Evolutionary conservation across 2,329 filamentous ascomycete species (phyloP).

Genomic region (Diaporthe destruens): DNA sequence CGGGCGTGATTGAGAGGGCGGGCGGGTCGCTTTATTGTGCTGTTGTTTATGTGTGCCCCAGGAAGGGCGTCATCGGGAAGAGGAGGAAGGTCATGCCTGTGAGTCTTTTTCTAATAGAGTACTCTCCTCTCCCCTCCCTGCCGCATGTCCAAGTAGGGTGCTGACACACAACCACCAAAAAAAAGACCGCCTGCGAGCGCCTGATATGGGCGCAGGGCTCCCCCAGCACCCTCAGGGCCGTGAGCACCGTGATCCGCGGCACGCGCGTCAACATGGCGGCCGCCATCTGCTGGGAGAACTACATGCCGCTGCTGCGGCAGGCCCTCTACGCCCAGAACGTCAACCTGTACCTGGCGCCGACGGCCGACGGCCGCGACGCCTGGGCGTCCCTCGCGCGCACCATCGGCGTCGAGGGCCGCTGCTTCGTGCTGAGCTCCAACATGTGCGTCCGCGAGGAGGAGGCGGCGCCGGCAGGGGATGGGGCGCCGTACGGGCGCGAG

Average conservation of each 20-base stretch:
- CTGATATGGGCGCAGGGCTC: slow-evolving; percentile 91
- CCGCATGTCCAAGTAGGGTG: not conserved
- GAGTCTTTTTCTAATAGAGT: slow-evolving; percentile 50
- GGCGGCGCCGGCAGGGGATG: slow-evolving; percentile 48
- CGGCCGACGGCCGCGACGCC: slow-evolving; percentile 84
- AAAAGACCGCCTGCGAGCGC: slow-evolving; percentile 80
- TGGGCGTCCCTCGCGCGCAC: slow-evolving; percentile 89
- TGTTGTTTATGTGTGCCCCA: slow-evolving; percentile 85
- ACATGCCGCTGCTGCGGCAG: slow-evolving; percentile 91
- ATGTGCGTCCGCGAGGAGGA: slow-evolving; percentile 74
- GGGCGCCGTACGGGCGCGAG: slow-evolving; percentile 52
- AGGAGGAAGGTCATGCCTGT: slow-evolving; percentile 92
- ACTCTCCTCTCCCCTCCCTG: slow-evolving; percentile 19
- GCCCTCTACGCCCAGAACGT: slow-evolving; percentile 90
- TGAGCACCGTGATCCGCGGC: slow-evolving; percentile 83
- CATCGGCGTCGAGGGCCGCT: slow-evolving; percentile 82
- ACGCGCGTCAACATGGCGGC: slow-evolving; percentile 84
- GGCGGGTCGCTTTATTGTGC: slow-evolving; percentile 89
- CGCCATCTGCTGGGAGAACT: slow-evolving; percentile 97
- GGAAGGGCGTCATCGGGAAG: slow-evolving; percentile 81
- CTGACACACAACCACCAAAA: slow-evolving; percentile 16
- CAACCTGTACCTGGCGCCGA: slow-evolving; percentile 91
- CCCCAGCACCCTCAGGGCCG: slow-evolving; percentile 81
- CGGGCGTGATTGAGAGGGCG: slow-evolving; percentile 82
- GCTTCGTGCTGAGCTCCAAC: slow-evolving; percentile 88